Evolutionary conservation across 768 basidiomycete genomes (phyloP), one percentile per base, ranked within the genome.

Genomic region (Tephrocybe sp.): DNA sequence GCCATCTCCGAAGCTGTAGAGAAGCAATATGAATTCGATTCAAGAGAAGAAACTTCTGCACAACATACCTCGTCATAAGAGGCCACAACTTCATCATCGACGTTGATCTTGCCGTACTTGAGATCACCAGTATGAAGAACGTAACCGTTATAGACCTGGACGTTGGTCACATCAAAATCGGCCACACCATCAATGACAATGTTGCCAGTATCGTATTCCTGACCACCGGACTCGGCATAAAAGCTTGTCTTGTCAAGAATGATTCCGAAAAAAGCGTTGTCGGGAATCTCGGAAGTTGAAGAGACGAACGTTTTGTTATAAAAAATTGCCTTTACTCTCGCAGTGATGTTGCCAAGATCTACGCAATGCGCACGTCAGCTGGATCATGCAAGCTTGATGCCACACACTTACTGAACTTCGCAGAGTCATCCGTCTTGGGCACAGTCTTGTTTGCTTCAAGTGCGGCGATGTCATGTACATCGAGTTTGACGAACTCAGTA

Each of bases 191-290:
- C 95, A 45, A 97, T 88, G 22, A 93, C 84, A 55, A 99, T 91
- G 58, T 87, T 90, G 47, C 97, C 97, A 0, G 91, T 97, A 64
- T 99, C 97, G 60, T 90, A 84, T 69, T 98, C 95, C 64, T 99
- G 97, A 22, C 97, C 97, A 60, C 97, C 97, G 30, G 92, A 79
- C 70, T 99, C 97, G 6, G 97, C 94, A 55, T 99, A 99, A 69
- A 98, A 97, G 70, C 87, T 92, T 3, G 97, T 97, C 38, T 79
- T 79, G 70, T 98, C 91, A 42, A 99, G 84, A 23, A 99, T 65
- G 42, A 99, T 61, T 36, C 97, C 97, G 64, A 99, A 91, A 6
- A 76, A 67, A 4, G 79, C 66, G 52, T 75, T 81, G n/a, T 78
- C 71, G 0, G 88, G 80, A 38, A 95, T 78, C 33, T 71, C 70